Base-by-base conservation (phyloP, 257 asterid species). In the Primulina eburnea region DNA sequence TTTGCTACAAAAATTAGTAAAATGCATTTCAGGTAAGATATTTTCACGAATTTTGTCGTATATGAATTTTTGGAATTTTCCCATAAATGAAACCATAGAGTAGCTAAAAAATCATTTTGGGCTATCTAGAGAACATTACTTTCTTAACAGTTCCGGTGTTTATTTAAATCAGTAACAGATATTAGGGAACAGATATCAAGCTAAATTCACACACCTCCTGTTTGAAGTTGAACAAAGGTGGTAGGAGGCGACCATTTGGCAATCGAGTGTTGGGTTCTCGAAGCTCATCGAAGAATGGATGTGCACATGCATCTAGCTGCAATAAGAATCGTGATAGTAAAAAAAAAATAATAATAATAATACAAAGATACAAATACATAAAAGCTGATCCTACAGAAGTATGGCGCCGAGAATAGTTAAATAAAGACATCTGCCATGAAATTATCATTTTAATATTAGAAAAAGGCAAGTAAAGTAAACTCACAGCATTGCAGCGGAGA, bases 401-500 rank as follows among this genome's bases (percentile, higher is more conserved):
- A 60, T 10, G 35, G 47, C 8, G 17, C 7, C 29, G 4, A 65
- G 28, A 70, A 53, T 55, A 21, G 32, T 69, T 26, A 30, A 73
- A 73, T 21, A 56, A 71, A 53, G 61, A 56, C 62, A 28, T 43
- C 7, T 1, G 5, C 16, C 8, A 40, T 70, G 14, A 3, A 35
- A 72, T 73, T 26, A 62, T 30, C 37, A 50, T 43, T 53, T 17
- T 34, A 65, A 20, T 26, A 62, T 8, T 21, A 32, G 11, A 62
- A 67, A 69, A 55, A 26, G 67, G 9, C 59, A 67, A 40, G 20
- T 16, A 20, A 67, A 62, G 24, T 68, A 72, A 82, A 84, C 96
- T 88, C 80, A 89, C 96, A 6, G 98, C 94, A 67, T 92, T 85
- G 87, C 96, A 89, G 73, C 98, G 98, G 70, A 92, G 96, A 82